Percentiles rank a stretch among this genome's conserved stretches.
Conservation (phyloP, 2,329 filamentous ascomycete species). For the Gliomastix tumulicola region DNA sequence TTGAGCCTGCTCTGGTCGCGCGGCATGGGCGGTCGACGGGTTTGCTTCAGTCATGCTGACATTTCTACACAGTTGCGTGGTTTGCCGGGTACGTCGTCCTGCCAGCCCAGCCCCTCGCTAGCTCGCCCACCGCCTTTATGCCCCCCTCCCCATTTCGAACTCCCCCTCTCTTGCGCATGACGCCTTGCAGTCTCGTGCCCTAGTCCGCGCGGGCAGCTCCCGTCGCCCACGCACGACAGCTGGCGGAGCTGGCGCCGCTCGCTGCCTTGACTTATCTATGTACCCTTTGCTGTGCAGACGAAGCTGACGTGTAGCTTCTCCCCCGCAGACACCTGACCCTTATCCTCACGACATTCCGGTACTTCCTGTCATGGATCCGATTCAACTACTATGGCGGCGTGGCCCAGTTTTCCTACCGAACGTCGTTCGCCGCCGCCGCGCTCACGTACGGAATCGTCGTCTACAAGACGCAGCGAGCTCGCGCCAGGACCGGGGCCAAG, state of each 20-base stretch:
- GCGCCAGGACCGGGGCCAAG: constrained; percentile 65
- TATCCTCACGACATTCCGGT: constrained; percentile 76
- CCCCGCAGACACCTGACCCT: constrained; percentile 70
- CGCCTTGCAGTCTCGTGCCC: no score
- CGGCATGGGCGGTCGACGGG: no score
- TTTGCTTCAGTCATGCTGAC: no score
- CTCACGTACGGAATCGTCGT: constrained; percentile 96
- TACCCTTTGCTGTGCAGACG: no score
- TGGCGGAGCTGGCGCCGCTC: no score
- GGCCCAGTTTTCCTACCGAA: constrained; percentile 81
- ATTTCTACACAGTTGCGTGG: constrained; percentile 64
- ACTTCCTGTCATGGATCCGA: constrained; percentile 76
- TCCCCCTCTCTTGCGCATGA: no score
- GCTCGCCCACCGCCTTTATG: no score
- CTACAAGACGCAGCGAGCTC: constrained; percentile 91
- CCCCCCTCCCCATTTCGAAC: no score
- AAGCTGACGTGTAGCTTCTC: not conserved
- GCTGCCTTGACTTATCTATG: no score
- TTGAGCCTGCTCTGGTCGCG: no score
- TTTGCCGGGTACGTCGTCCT: constrained; percentile 77
- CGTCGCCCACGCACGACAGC: not conserved
- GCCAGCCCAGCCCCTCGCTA: no score
- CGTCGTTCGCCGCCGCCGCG: constrained; percentile 82
- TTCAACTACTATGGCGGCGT: constrained; percentile 78
- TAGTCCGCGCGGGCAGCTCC: no score